Conservation (phyloP, 257 asterid species). For the Solanum virginianum region DNA sequence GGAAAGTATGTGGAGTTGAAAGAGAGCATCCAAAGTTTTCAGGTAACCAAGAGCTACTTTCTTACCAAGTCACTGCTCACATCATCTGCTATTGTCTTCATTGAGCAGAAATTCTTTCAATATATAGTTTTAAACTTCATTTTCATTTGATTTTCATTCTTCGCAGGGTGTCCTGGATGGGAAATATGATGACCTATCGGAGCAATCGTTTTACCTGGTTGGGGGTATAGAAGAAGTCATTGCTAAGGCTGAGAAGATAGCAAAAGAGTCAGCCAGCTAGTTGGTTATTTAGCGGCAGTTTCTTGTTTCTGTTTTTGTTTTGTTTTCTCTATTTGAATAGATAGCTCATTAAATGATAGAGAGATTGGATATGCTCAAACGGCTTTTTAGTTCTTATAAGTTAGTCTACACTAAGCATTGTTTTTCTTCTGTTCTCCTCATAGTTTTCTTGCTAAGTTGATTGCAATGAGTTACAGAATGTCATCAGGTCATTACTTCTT, state of each 20-base stretch:
- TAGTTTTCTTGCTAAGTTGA: background rate
- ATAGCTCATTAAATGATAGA: background rate
- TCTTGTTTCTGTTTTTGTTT: background rate
- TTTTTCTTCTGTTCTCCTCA: background rate
- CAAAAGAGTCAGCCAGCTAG: constrained; percentile 50
- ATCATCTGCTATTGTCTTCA: background rate
- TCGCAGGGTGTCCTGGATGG: constrained; percentile 88
- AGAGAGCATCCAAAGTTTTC: constrained; percentile 18
- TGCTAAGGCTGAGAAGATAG: constrained; percentile 66
- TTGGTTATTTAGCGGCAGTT: background rate
- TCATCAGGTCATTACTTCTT: background rate
- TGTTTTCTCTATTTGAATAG: background rate
- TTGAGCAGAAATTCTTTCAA: background rate
- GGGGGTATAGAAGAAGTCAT: constrained; percentile 93
- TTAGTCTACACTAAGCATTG: background rate
- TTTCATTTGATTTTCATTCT: constrained; percentile 1
- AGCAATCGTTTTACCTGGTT: constrained; percentile 91
- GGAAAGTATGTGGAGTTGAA: constrained; percentile 81
- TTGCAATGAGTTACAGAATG: background rate
- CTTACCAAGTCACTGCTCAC: background rate
- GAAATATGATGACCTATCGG: constrained; percentile 77
- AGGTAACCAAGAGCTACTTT: background rate
- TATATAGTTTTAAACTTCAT: background rate
- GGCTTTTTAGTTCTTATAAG: background rate
- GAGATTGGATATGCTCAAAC: background rate